phyloP scores from a whole-genome alignment of 139 green algal genomes.

The Micromonas commoda region DNA sequence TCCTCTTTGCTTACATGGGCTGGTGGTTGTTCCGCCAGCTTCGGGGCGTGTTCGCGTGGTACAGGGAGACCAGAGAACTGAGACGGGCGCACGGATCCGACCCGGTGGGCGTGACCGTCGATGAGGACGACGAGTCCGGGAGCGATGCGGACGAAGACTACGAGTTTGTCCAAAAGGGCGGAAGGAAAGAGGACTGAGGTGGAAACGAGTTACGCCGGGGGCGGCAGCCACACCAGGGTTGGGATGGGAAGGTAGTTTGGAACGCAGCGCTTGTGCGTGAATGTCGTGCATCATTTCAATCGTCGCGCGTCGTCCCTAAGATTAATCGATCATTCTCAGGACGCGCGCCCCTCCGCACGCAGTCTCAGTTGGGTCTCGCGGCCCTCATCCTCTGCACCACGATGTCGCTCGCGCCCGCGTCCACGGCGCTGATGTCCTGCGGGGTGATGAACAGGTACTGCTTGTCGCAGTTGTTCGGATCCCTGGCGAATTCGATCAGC shows the following conservation, averaged over 20 bases:
- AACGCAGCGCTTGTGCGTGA: not conserved
- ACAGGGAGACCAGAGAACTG: not conserved
- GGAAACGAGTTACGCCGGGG: not conserved
- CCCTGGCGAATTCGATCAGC: conserved; percentile 62
- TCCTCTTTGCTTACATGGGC: not conserved
- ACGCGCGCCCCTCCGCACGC: too few relatives aligned
- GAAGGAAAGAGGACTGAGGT: not conserved
- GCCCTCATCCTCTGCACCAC: not conserved
- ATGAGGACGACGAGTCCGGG: not conserved
- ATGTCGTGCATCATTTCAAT: not conserved
- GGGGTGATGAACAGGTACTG: conserved; percentile 80
- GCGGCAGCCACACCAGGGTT: not conserved
- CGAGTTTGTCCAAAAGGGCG: not conserved
- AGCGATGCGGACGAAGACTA: not conserved
- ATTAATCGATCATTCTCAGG: not conserved
- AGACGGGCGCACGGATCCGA: not conserved
- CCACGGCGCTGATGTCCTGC: conserved; percentile 40
- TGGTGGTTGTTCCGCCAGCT: not conserved
- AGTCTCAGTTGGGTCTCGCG: not conserved
- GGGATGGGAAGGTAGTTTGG: too few relatives aligned
- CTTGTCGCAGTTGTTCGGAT: conserved; percentile 38
- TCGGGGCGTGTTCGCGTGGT: not conserved
- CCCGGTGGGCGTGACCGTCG: not conserved
- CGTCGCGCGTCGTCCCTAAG: not conserved
- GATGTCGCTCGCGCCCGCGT: conserved; percentile 14